phyloP scores from a whole-genome alignment of 2,329 filamentous ascomycete species.

The Trichoderma brevicompactum region DNA sequence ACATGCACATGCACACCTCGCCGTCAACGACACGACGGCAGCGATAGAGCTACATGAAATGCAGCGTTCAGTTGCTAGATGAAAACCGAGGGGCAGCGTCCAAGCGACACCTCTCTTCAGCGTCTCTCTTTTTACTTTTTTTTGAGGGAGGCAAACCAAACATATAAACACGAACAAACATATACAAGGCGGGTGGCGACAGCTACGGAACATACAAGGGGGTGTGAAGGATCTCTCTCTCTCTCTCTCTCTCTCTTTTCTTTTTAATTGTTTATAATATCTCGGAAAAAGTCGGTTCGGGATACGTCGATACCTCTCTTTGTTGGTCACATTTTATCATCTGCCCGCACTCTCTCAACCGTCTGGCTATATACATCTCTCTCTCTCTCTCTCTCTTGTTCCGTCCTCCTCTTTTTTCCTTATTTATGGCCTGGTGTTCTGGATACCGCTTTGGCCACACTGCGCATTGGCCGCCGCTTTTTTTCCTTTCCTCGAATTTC shows the following conservation, averaged over 20 bases:
- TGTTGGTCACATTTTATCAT: not conserved
- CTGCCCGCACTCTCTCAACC: not conserved
- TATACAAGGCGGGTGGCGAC: not conserved
- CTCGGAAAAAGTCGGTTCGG: not conserved
- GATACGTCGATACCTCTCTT: slow-evolving; percentile 16
- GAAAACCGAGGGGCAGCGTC: not conserved
- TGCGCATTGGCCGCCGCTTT: slow-evolving; percentile 19
- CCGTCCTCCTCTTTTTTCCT: not conserved
- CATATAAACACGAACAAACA: slow-evolving; percentile 8
- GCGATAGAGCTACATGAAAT: not conserved
- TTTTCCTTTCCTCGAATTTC: slow-evolving; percentile 11
- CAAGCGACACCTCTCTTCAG: not conserved
- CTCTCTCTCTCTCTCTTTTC: slow-evolving; percentile 17
- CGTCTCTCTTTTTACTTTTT: not conserved
- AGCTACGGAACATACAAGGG: slow-evolving; percentile 5
- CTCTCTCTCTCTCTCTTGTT: not conserved
- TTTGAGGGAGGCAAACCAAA: not conserved
- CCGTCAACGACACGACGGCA: not conserved
- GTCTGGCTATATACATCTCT: slow-evolving; percentile 7
- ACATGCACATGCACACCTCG: not conserved
- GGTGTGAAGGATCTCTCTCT: slow-evolving; percentile 22
- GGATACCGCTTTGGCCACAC: slow-evolving; percentile 38
- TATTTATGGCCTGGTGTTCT: slow-evolving; percentile 43
- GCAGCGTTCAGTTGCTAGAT: not conserved
- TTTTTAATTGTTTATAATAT: slow-evolving; percentile 19